phyloP scores from a whole-genome alignment of 2,329 filamentous ascomycete species.

The Coniochaeta hoffmannii region DNA sequence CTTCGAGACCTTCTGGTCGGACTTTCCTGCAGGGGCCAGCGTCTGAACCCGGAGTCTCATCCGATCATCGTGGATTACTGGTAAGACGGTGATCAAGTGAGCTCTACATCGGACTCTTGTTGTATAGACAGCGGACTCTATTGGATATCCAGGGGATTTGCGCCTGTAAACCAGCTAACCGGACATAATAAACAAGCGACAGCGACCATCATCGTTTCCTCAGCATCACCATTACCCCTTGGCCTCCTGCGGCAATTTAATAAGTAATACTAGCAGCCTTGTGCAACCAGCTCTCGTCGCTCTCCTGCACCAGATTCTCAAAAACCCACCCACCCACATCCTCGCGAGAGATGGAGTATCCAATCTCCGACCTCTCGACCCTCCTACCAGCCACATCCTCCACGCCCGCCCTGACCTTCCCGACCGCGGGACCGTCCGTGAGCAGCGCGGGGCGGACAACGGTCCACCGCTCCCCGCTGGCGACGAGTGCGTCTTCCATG shows the following conservation, averaged over 20 bases:
- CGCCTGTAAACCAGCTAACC: neutral
- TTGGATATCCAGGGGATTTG: neutral
- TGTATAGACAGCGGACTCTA: neutral
- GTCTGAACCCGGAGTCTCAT: neutral
- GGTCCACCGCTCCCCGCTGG: slow-evolving; percentile 20
- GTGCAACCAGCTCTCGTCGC: slow-evolving; percentile 18
- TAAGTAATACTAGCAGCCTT: slow-evolving; percentile 31
- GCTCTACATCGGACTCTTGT: neutral
- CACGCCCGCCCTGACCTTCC: slow-evolving; percentile 27
- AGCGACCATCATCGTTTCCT: neutral
- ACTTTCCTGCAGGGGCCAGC: neutral
- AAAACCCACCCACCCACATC: slow-evolving; percentile 41
- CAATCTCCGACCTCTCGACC: slow-evolving; percentile 28
- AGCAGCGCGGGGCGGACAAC: slow-evolving; percentile 24
- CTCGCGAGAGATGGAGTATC: slow-evolving; percentile 38
- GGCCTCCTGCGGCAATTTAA: slow-evolving; percentile 9
- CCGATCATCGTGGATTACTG: neutral
- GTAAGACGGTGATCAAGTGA: neutral
- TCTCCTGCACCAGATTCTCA: slow-evolving; percentile 25
- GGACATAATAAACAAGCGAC: neutral
- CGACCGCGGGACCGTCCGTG: slow-evolving; percentile 16
- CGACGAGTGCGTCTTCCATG: slow-evolving; percentile 32
- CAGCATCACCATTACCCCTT: neutral
- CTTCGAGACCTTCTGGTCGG: too few relatives aligned
- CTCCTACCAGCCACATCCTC: slow-evolving; percentile 26